Evolutionary conservation across 2,329 filamentous ascomycete genomes (phyloP).

Genomic region (Xylariaceae sp.): DNA sequence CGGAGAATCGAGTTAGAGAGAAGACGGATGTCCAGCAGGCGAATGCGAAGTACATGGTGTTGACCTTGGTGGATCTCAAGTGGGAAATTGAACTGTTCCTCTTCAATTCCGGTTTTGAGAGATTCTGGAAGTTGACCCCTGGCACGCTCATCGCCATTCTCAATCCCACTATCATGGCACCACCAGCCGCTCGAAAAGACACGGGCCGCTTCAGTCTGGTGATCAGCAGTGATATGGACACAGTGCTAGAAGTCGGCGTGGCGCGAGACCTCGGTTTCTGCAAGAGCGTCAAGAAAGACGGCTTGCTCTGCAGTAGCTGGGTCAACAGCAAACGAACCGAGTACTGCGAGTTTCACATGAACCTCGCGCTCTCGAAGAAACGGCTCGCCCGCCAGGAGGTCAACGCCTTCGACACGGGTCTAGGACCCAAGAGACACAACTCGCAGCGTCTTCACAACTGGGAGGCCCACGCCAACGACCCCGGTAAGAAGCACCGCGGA

Average conservation of each 20-base stretch:
- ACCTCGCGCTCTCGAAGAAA: conserved; percentile 68
- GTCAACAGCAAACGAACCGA: conserved; percentile 83
- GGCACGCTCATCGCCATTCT: conserved; percentile 91
- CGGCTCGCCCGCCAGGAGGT: conserved; percentile 34
- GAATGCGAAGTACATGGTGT: conserved; percentile 81
- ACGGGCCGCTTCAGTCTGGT: conserved; percentile 82
- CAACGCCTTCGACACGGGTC: conserved; percentile 40
- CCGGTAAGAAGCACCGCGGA: conserved; percentile 35
- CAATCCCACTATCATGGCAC: conserved; percentile 87
- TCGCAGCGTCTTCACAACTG: conserved; percentile 26
- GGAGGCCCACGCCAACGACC: conserved; percentile 24
- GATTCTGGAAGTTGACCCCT: conserved; percentile 88
- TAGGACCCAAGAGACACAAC: conserved; percentile 36
- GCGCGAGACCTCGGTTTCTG: conserved; percentile 86
- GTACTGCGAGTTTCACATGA: conserved; percentile 89
- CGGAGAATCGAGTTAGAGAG: conserved; percentile 40
- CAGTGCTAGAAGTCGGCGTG: conserved; percentile 80
- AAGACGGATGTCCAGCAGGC: conserved; percentile 45
- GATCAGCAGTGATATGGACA: conserved; percentile 80
- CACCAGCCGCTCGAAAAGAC: conserved; percentile 66
- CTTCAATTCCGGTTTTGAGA: conserved; percentile 83
- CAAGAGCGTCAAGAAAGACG: conserved; percentile 78
- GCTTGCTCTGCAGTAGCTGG: conserved; percentile 74
- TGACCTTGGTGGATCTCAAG: conserved; percentile 80
- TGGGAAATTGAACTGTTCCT: conserved; percentile 90